These are phyloP conservation scores for Edaphochlamys debaryana DNA, from an alignment of 139 green algal species.

Conservation along the genomic window DNA sequence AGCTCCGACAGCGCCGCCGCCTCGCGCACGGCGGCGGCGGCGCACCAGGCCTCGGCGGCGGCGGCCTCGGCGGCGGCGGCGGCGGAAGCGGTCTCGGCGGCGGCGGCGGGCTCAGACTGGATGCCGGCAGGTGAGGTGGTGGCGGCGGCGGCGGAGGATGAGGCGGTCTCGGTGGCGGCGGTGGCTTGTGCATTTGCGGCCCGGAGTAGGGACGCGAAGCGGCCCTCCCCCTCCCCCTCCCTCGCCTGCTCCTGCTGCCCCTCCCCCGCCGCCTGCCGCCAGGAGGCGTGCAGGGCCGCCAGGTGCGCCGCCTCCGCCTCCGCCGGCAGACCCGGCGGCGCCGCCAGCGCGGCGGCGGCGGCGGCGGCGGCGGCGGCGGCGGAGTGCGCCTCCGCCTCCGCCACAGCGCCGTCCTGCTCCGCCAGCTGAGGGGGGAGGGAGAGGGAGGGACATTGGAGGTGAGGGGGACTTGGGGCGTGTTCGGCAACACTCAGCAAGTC, in stretches of 20 bases:
- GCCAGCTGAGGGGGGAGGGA: no score
- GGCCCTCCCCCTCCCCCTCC: constrained; percentile 7
- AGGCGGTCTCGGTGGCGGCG: neutral
- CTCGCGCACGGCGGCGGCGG: neutral
- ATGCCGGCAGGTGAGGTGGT: no score
- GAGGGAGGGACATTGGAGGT: no score
- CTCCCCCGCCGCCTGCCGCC: no score
- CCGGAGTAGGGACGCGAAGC: no score
- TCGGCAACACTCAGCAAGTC: no score
- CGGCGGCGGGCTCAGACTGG: no score
- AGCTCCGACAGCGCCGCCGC: constrained; percentile 20
- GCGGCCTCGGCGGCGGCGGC: neutral
- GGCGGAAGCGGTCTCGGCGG: no score
- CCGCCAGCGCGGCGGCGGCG: neutral
- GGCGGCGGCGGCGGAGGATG: neutral
- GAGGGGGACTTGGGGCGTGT: no score
- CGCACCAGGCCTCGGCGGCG: neutral
- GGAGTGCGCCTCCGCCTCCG: no score
- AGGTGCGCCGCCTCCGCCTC: neutral
- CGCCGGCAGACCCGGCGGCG: neutral
- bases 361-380: neutral
- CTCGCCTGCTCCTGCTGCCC: constrained; percentile 20
- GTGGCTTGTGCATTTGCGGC: neutral
- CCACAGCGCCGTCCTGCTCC: no score
- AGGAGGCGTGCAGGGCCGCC: neutral